Evolutionary conservation across 768 basidiomycete genomes (phyloP).

Genomic region (Hydnomerulius pinastri): DNA sequence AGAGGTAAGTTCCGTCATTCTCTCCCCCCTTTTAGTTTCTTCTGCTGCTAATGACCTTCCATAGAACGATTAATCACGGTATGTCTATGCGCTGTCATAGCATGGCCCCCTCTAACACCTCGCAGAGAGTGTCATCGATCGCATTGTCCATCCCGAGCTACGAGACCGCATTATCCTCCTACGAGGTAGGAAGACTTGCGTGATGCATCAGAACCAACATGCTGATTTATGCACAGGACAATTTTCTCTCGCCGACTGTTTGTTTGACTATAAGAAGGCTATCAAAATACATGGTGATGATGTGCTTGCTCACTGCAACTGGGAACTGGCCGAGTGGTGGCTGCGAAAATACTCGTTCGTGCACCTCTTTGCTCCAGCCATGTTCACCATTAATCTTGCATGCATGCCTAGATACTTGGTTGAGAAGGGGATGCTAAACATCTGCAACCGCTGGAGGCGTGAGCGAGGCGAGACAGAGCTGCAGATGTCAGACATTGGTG

Average conservation of each 20-base stretch:
- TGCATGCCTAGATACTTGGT: constrained; percentile 64
- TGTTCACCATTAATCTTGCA: background rate
- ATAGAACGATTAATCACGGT: constrained; percentile 85
- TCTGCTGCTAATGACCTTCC: constrained; percentile 2
- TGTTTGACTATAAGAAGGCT: constrained; percentile 68
- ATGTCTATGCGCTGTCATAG: constrained; percentile 19
- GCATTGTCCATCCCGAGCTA: constrained; percentile 85
- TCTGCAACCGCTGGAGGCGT: constrained; percentile 86
- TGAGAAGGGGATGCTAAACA: constrained; percentile 66
- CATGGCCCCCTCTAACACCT: constrained; percentile 10
- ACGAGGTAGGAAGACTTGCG: constrained; percentile 53
- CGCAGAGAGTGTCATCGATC: constrained; percentile 88
- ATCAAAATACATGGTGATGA: constrained; percentile 88
- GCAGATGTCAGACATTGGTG: constrained; percentile 52
- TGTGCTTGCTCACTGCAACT: constrained; percentile 84
- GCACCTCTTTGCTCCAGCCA: background rate
- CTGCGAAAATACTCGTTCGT: constrained; percentile 76
- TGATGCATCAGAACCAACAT: background rate
- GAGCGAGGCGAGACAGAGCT: constrained; percentile 80
- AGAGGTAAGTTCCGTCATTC: constrained; percentile 51
- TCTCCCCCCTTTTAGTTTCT: background rate
- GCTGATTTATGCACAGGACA: constrained; percentile 49
- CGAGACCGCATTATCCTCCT: constrained; percentile 90
- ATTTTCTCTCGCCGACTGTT: constrained; percentile 78
- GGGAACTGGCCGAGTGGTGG: constrained; percentile 88